Base-by-base conservation (phyloP, 192 early-diverging fungal genomes). In the Coemansia biformis region DNA sequence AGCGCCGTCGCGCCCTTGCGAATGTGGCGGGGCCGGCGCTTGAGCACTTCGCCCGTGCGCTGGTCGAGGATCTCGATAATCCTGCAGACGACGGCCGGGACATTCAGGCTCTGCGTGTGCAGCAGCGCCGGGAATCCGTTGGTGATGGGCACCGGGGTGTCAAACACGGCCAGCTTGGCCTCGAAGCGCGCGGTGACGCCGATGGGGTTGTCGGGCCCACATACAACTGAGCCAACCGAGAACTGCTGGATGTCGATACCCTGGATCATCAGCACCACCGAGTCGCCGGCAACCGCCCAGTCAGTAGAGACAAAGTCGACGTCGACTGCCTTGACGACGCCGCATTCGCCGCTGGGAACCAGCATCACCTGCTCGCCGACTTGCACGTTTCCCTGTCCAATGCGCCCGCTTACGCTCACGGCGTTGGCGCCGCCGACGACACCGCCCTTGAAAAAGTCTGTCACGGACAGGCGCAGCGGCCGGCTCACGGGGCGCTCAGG, bases 251-350 rank as follows among this genome's bases (percentile, higher is more conserved):
- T 57, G 43, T 75, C 59, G 5, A 75, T 56, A 24, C 59, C 68
- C 48, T 66, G 64, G 12, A 99, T 66, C 7, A 83, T 83, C 57
- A 96, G 64, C 8, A 88, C 59, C 2, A 93, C 82, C 34, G 81
- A 85, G 57, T 97, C 96, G n/a, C 96, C 96, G 11, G 91, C 91
- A 1, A 82, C 93, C 10, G 91, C 94, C 90, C 91, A 97, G 42
- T 86, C 79, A 13, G 78, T 70, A 0, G 82, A 45, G 37, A 83
- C 82, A 44, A 85, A 82, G 41, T 79, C 81, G 6, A 85, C 69
- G 37, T 90, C 85, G 48, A 96, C 81, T 3, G 80, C 86, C 57
- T 88, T 90, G 24, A 97, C 83, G 10, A 68, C 47, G 0, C 86
- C 93, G 12, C 64, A 38, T 57, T 88, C 87, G 29, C 79, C 79